Conservation (phyloP, 352 stramenopile genomes). For the Plasmopara viticola region DNA sequence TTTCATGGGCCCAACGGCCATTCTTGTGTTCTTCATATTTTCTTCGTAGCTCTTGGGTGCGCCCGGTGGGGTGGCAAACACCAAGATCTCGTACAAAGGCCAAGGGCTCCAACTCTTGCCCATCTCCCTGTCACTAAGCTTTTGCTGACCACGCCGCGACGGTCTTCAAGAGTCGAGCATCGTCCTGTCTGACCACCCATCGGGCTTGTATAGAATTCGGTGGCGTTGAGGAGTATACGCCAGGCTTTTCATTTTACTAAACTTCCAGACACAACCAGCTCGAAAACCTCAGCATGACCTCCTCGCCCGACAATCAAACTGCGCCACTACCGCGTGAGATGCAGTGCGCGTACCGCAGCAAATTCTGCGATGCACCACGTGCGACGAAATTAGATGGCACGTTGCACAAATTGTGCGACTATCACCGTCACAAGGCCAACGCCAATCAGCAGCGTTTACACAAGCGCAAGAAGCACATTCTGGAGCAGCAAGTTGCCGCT, state of each 20-base stretch:
- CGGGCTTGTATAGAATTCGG: slow-evolving; percentile 19
- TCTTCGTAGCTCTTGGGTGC: too few relatives aligned
- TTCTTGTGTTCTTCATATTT: too few relatives aligned
- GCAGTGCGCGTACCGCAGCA: slow-evolving; percentile 45
- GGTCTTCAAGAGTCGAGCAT: slow-evolving; percentile 16
- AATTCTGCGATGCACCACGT: slow-evolving; percentile 34
- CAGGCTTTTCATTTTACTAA: slow-evolving; percentile 22
- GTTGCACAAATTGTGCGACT: slow-evolving; percentile 47
- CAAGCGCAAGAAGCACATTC: slow-evolving; percentile 33
- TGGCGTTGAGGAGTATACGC: slow-evolving; percentile 1
- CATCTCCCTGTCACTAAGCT: slow-evolving; percentile 16
- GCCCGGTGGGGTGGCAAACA: slow-evolving; percentile 2
- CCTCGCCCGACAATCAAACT: not conserved
- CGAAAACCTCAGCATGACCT: not conserved
- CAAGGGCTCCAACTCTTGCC: slow-evolving; percentile 5
- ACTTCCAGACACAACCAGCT: not conserved
- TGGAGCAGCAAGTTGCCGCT: slow-evolving; percentile 14
- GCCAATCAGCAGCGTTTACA: slow-evolving; percentile 40
- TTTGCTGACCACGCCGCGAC: slow-evolving; percentile 14
- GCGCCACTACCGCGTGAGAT: slow-evolving; percentile 20
- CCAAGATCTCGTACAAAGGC: slow-evolving; percentile 12
- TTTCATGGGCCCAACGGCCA: too few relatives aligned
- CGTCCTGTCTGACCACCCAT: slow-evolving; percentile 1
- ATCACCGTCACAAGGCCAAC: slow-evolving; percentile 46
- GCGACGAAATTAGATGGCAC: slow-evolving; percentile 40